A percentile compares a stretch with the other conserved stretches of the same genome.
Conservation (phyloP, 768 basidiomycete species). For the Fistulinella prunicolor region DNA sequence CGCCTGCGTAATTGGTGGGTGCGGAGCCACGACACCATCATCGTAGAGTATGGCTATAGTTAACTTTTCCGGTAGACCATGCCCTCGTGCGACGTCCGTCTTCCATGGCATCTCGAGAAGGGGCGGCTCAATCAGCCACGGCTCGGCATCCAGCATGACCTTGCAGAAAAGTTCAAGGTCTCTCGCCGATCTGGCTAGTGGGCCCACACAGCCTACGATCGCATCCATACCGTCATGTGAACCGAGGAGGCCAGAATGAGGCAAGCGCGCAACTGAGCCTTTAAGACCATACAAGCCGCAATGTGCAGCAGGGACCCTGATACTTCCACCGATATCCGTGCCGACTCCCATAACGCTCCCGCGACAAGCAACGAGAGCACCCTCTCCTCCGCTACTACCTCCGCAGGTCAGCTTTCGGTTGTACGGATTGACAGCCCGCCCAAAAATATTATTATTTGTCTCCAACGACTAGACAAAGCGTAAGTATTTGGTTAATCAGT, state of each 20-base stretch:
- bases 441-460: constrained; percentile 51
- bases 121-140: constrained; percentile 47
- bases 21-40: constrained; percentile 48
- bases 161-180: constrained; percentile 49
- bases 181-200: constrained; percentile 45
- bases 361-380: constrained; percentile 42
- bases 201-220: constrained; percentile 49
- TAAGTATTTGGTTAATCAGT: constrained; percentile 8
- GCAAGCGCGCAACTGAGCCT: constrained; percentile 48
- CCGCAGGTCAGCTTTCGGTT: constrained; percentile 43
- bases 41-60: constrained; percentile 49
- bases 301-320: constrained; percentile 41
- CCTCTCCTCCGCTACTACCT: constrained; percentile 49
- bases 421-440: constrained; percentile 68
- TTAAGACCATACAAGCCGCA: constrained; percentile 44
- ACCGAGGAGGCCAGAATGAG: constrained; percentile 48
- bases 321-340: constrained; percentile 49
- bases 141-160: constrained; percentile 44
- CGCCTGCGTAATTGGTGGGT: constrained; percentile 45
- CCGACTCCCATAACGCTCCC: constrained; percentile 43
- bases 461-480: constrained; percentile 42
- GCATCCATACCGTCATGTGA: constrained; percentile 54
- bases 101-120: constrained; percentile 51
- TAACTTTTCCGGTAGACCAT: constrained; percentile 39
- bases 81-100: constrained; percentile 36